phyloP scores from a whole-genome alignment of 371 early-diverging fungal species.

The Blakeslea trispora region DNA sequence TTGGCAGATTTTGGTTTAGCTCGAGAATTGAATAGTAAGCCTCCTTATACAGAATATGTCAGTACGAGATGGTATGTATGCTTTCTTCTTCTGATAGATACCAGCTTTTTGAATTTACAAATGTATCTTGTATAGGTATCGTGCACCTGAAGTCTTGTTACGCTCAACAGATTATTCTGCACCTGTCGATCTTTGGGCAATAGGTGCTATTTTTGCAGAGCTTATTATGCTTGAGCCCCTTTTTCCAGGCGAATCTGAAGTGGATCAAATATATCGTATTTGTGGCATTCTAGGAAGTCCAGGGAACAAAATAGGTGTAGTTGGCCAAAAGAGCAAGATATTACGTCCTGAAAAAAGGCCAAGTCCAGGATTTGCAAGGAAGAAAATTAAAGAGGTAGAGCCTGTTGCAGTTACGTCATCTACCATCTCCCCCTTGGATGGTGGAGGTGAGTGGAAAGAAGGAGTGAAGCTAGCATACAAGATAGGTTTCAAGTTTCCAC shows the following conservation, averaged over 20 bases:
- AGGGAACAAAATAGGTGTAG: constrained; percentile 28
- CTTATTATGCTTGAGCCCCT: constrained; percentile 82
- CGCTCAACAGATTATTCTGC: constrained; percentile 87
- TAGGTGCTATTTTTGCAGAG: constrained; percentile 95
- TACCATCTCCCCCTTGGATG: constrained; percentile 27
- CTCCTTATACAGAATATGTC: constrained; percentile 93
- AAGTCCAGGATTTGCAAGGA: constrained; percentile 49
- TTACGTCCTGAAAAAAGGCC: constrained; percentile 24
- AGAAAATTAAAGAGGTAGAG: constrained; percentile 11
- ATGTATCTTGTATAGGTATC: constrained; percentile 83
- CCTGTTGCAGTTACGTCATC: constrained; percentile 5
- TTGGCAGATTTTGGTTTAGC: constrained; percentile 96
- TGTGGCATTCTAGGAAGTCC: constrained; percentile 69
- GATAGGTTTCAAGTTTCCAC: constrained; percentile 70
- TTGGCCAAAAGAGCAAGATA: constrained; percentile 17
- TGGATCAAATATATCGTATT: constrained; percentile 87
- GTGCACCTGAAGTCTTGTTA: constrained; percentile 97
- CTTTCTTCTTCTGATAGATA: not conserved
- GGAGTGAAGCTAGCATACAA: constrained; percentile 65
- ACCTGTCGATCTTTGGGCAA: constrained; percentile 98
- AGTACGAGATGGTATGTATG: constrained; percentile 88
- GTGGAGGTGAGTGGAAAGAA: constrained; percentile 72
- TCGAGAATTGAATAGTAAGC: constrained; percentile 77
- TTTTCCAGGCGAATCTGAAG: constrained; percentile 93
- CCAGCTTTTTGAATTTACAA: too few relatives aligned